Evolutionary conservation across 495 filamentous ascomycete species (phyloP), one percentile per base, ranked within the genome.

Genomic region (Lasiosphaeria hispida): DNA sequence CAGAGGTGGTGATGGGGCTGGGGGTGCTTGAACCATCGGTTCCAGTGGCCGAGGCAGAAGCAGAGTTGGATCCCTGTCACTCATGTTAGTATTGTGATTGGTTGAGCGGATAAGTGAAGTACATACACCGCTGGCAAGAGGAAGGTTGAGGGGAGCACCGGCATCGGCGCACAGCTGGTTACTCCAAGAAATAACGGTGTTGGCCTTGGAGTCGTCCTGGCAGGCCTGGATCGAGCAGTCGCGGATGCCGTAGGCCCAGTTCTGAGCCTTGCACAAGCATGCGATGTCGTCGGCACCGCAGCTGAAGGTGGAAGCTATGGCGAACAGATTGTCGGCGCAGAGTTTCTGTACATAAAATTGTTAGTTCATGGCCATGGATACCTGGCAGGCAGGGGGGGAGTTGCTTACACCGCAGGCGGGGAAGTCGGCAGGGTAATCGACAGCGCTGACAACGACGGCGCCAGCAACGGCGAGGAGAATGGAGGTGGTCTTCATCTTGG

Each of bases 211-310:
- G 7, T 67, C 58, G 35, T 65, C 52, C 11, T 72, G 70, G 77
- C 91, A 95, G 49, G 82, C 78, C 72, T 87, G 70, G 55, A 75
- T 70, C 50, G 88, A 82, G 80, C 91, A 96, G 75, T 96, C 91
- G 47, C 83, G 86, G 58, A 96, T 77, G 67, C 91, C 91, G 66
- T 84, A 88, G 58, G 71, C 69, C 72, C 91, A 95, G 80, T 90
- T 65, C 38, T 64, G 48, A 58, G 82, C 81, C 40, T 74, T 77
- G 83, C 91, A 96, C 45, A 92, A 82, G 78, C 91, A 96, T 38
- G 66, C 64, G 37, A 80, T 53, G 70, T 91, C 82, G 11, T 63
- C 35, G 14, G 59, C 17, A 10, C 30, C 44, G 74, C 91, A 96
- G 49, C 83, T 82, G 56, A 92, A 78, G n/a, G 72, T 59, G 10